A percentile compares a stretch with the other conserved stretches of the same genome.
These are phyloP conservation scores for Aspergillus piperis DNA, from an alignment of 2,329 filamentous ascomycete genomes.

Conservation along the genomic window DNA sequence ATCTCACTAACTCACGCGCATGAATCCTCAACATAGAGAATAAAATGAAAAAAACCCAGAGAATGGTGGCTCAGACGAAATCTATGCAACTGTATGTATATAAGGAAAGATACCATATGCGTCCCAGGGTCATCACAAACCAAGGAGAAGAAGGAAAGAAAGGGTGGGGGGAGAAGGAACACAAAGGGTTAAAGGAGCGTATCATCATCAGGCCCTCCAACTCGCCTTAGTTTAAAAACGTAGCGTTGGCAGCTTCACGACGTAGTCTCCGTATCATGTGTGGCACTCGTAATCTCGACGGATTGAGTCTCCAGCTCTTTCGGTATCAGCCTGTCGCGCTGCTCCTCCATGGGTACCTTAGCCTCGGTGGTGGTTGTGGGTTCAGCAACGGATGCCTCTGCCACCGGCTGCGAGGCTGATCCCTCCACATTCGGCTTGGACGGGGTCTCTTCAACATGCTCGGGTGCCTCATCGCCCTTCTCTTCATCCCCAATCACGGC, in stretches of 20 bases:
- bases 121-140: constrained; percentile 16
- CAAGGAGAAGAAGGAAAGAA: not conserved
- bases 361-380: constrained; percentile 14
- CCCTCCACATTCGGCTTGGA: constrained; percentile 24
- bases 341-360: constrained; percentile 18
- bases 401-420: constrained; percentile 21
- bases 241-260: constrained; percentile 20
- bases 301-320: constrained; percentile 42
- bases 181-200: constrained; percentile 12
- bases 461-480: constrained; percentile 40
- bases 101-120: constrained; percentile 18
- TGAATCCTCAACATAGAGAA: constrained; percentile 5
- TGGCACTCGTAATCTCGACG: constrained; percentile 33
- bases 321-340: constrained; percentile 24
- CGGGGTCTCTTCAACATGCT: constrained; percentile 41
- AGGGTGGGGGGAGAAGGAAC: not conserved
- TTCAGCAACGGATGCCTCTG: constrained; percentile 15
- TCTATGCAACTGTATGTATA: constrained; percentile 27
- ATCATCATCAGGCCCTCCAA: constrained; percentile 18
- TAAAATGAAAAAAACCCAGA: constrained; percentile 6
- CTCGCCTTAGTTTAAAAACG: not conserved
- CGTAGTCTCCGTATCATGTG: constrained; percentile 30
- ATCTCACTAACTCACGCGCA: not conserved
- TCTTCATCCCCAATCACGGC: constrained; percentile 75
- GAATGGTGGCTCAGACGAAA: not conserved